Percentiles rank a stretch among this genome's conserved stretches.
Evolutionary conservation across 148 eudicot genomes (phyloP).

Genomic region (Nyssa sinensis): DNA sequence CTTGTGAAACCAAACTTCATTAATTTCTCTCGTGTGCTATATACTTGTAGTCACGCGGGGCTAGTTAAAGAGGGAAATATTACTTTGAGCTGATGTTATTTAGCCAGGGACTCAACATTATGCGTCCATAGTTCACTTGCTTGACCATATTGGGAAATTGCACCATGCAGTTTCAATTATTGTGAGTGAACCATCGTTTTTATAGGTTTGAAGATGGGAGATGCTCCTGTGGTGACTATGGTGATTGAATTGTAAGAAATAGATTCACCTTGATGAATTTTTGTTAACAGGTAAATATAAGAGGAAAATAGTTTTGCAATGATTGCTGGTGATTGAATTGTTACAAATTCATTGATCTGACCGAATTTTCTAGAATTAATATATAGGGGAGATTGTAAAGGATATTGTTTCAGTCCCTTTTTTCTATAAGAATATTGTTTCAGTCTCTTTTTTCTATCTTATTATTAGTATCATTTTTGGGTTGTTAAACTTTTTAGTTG

Average conservation of each 20-base stretch:
- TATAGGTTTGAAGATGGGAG: constrained; percentile 74
- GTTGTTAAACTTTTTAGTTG: too few species aligned
- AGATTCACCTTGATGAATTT: not conserved
- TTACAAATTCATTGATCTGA: not conserved
- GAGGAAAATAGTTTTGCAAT: not conserved
- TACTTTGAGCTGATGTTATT: constrained; percentile 68
- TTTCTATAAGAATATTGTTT: not conserved
- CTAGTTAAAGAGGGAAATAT: constrained; percentile 64
- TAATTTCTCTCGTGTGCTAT: constrained; percentile 67
- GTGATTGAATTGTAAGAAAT: constrained; percentile 35
- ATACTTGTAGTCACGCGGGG: constrained; percentile 90
- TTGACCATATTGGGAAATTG: constrained; percentile 81
- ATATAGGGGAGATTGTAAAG: not conserved
- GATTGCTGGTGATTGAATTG: not conserved
- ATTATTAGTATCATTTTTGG: not conserved
- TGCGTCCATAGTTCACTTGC: constrained; percentile 72
- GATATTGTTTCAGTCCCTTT: not conserved
- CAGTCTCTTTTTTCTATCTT: not conserved
- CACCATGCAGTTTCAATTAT: constrained; percentile 55
- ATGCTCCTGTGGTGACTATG: constrained; percentile 91
- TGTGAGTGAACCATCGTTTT: constrained; percentile 78
- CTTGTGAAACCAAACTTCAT: constrained; percentile 79
- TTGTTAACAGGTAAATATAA: not conserved
- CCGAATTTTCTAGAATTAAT: not conserved
- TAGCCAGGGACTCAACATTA: constrained; percentile 81